Percentiles rank a stretch among this genome's conserved stretches.
These are phyloP conservation scores for Diaporthe sp. DNA, from an alignment of 2,329 filamentous ascomycete genomes.

Conservation along the genomic window DNA sequence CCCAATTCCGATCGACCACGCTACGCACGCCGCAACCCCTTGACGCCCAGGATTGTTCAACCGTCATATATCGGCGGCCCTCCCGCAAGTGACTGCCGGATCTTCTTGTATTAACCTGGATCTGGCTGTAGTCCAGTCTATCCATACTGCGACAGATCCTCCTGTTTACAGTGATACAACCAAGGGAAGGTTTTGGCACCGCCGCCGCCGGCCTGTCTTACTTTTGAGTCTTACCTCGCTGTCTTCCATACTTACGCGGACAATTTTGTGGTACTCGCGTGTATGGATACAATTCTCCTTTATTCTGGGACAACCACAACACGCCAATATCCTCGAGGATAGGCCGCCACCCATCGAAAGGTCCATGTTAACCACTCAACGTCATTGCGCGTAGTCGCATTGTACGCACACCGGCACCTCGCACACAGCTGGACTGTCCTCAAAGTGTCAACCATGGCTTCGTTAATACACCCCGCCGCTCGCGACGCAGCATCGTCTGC, in stretches of 20 bases:
- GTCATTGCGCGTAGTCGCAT: constrained; percentile 38
- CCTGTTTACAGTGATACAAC: neutral
- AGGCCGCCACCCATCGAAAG: neutral
- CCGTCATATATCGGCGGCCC: constrained; percentile 6
- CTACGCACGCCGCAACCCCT: constrained; percentile 24
- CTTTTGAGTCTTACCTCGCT: neutral
- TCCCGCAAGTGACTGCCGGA: constrained; percentile 6
- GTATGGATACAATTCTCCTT: constrained; percentile 12
- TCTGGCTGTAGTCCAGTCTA: neutral
- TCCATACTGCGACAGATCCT: neutral
- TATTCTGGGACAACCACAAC: neutral
- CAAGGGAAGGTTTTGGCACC: neutral
- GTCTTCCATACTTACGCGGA: neutral
- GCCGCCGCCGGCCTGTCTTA: neutral
- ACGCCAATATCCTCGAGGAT: neutral
- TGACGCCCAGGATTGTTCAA: neutral
- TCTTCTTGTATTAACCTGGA: neutral
- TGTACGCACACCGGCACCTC: neutral
- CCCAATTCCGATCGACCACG: constrained; percentile 14
- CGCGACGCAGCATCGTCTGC: constrained; percentile 51
- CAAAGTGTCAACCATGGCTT: constrained; percentile 55
- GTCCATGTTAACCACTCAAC: constrained; percentile 33
- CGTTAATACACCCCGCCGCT: constrained; percentile 50
- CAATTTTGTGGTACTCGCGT: neutral
- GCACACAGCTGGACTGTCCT: constrained; percentile 38